These are phyloP conservation scores for Aspergillus ellipticus DNA, from an alignment of 495 filamentous ascomycete species.

Conservation along the genomic window DNA sequence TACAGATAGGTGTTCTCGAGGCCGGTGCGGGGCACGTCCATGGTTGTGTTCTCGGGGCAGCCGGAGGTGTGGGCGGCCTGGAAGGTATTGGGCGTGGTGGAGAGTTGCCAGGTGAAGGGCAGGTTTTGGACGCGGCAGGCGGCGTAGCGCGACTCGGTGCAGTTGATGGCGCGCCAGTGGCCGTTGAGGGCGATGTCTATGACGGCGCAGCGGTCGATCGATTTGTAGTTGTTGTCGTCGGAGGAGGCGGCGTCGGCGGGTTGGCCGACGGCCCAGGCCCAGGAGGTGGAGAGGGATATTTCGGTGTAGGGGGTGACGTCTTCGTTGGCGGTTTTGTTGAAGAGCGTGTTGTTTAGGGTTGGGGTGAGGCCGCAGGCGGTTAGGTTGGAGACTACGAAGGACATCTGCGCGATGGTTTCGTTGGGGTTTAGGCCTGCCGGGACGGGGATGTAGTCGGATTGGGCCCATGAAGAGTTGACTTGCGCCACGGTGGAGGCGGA, in stretches of 20 bases:
- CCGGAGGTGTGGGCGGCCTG: slow-evolving; percentile 25
- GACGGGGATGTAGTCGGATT: slow-evolving; percentile 26
- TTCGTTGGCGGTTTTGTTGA: slow-evolving; percentile 47
- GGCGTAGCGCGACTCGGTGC: slow-evolving; percentile 41
- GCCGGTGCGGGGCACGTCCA: slow-evolving; percentile 54
- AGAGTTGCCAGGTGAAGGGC: slow-evolving; percentile 56
- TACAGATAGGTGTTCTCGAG: slow-evolving; percentile 60
- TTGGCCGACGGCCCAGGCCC: slow-evolving; percentile 58
- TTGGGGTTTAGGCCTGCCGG: slow-evolving; percentile 28
- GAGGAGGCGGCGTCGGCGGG: slow-evolving; percentile 33
- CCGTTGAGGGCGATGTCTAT: slow-evolving; percentile 43
- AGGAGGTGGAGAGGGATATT: slow-evolving; percentile 47
- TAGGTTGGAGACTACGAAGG: slow-evolving; percentile 35
- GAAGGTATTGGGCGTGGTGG: slow-evolving; percentile 33
- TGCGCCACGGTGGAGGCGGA: slow-evolving; percentile 32
- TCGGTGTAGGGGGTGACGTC: slow-evolving; percentile 46
- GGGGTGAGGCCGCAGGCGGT: slow-evolving; percentile 58
- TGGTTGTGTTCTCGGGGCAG: slow-evolving; percentile 38
- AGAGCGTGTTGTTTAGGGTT: slow-evolving; percentile 51
- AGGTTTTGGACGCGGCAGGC: slow-evolving; percentile 50
- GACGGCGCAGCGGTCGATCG: slow-evolving; percentile 48
- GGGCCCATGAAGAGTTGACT: slow-evolving; percentile 58
- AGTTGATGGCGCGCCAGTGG: slow-evolving; percentile 55
- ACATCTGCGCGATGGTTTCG: slow-evolving; percentile 28
- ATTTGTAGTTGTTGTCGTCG: background rate